Percentiles rank a stretch among this genome's conserved stretches.
Conservation (phyloP, 139 green algal species). For the Chlamydomonas asymmetrica region DNA sequence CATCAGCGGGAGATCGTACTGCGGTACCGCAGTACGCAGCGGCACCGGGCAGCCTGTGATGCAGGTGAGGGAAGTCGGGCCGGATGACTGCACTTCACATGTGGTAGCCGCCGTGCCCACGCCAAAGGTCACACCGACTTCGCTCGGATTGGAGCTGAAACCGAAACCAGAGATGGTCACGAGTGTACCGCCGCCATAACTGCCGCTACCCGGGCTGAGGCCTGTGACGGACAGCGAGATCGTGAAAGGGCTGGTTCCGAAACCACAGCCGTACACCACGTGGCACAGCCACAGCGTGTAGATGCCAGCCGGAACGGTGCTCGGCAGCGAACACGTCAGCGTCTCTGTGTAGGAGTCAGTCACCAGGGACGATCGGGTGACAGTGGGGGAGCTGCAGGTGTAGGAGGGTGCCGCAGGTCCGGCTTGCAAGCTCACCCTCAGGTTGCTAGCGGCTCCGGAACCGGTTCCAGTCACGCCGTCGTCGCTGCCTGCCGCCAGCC, state of each 20-base stretch:
- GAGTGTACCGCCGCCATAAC: constrained; percentile 24
- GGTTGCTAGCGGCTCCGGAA: too few relatives aligned
- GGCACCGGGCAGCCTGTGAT: constrained; percentile 7
- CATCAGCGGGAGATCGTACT: not conserved
- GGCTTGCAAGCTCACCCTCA: constrained; percentile 14
- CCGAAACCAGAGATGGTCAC: constrained; percentile 27
- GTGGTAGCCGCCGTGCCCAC: too few relatives aligned
- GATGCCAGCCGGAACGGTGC: constrained; percentile 14
- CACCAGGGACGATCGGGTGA: not conserved
- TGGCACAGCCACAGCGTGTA: constrained; percentile 31
- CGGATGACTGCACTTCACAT: not conserved
- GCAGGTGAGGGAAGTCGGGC: constrained; percentile 15
- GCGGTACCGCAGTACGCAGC: not conserved
- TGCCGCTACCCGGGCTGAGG: not conserved
- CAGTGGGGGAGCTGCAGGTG: not conserved
- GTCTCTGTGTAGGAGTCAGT: not conserved
- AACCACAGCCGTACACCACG: constrained; percentile 13
- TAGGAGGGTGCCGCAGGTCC: not conserved
- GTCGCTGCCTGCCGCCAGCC: too few relatives aligned
- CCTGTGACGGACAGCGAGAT: constrained; percentile 17
- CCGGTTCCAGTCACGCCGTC: too few relatives aligned
- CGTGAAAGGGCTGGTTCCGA: not conserved
- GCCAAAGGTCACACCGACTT: constrained; percentile 13
- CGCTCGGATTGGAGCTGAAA: constrained; percentile 14
- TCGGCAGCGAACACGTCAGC: constrained; percentile 1